phyloP scores from a whole-genome alignment of 768 basidiomycete genomes.

The Boletus bicolor region DNA sequence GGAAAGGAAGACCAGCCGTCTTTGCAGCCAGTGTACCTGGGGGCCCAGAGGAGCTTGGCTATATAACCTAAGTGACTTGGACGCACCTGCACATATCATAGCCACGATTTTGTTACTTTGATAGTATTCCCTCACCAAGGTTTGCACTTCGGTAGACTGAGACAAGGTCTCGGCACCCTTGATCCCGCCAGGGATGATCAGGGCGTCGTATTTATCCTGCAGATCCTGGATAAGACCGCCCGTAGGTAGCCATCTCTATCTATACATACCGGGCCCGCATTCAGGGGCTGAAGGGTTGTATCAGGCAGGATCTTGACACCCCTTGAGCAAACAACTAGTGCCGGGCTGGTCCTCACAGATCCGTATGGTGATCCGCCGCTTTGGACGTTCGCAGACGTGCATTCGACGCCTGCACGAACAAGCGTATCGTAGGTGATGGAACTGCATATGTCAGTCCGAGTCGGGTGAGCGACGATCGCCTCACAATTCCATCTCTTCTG shows the following conservation, averaged over 20 bases:
- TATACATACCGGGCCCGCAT: conserved; percentile 46
- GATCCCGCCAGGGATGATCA: conserved; percentile 77
- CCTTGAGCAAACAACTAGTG: conserved; percentile 61
- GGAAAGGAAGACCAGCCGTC: conserved; percentile 54
- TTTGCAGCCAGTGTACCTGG: conserved; percentile 70
- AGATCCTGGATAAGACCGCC: neutral
- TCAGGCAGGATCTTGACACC: conserved; percentile 75
- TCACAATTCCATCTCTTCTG: conserved; percentile 86
- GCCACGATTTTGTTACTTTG: conserved; percentile 49
- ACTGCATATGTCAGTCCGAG: conserved; percentile 34
- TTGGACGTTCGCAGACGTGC: conserved; percentile 64
- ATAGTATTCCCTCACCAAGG: conserved; percentile 54
- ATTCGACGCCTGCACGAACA: conserved; percentile 66
- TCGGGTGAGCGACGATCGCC: neutral
- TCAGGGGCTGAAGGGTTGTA: conserved; percentile 43
- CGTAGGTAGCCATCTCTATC: neutral
- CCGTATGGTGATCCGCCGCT: conserved; percentile 29
- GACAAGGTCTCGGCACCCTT: conserved; percentile 76
- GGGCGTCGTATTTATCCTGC: conserved; percentile 62
- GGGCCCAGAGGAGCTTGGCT: neutral
- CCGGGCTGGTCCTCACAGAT: conserved; percentile 35
- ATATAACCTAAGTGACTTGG: neutral
- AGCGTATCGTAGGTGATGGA: conserved; percentile 82
- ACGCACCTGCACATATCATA: conserved; percentile 82
- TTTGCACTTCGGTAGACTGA: conserved; percentile 53